Evolutionary conservation across 2,329 filamentous ascomycete genomes (phyloP), one percentile per base, ranked within the genome.

Genomic region (Fusarium miscanthi): DNA sequence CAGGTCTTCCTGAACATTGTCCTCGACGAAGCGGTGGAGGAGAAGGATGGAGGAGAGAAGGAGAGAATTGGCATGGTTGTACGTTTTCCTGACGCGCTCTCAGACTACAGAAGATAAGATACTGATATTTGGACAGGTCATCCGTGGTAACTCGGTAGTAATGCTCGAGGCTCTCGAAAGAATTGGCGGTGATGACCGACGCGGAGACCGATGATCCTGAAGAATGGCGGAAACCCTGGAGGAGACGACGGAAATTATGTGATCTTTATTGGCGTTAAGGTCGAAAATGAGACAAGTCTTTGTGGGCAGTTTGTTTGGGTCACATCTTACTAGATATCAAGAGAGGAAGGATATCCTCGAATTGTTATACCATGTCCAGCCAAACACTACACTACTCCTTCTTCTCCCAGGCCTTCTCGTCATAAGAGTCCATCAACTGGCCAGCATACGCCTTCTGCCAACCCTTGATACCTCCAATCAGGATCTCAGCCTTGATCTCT

Each of bases 1-100:
- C 51, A 98, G 95, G 95, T 98, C 71, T 99, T 98, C 85, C 87
- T 99, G 80, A 99, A 99, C 85, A 94, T 99, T 80, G 96, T 99
- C 46, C 89, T 99, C 30, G 97, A 99, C 82, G 96, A 99, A 78
- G 95, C 96, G 25, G 91, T 97, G 51, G 96, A 99, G 83, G 95
- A 98, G 86, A 97, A 97, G 83, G 88, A 92, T 25, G 93, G 93
- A 70, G 94, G 94, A 67, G 94, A 97, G 85, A 98, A 97, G 85
- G 91, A 93, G 74, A 89, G 91, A 78, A 88, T 98, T 67, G 96
- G 96, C 81, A 97, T 97, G 92, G 93, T 97, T 69, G 95, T 94
- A 89, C 74, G 92, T 88, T 37, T 48, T 17, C 19, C 31, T 8
- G 21, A 21, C 4, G 3, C 23, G 13, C 42, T 23, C 17, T 16